Evolutionary conservation across 2,329 filamentous ascomycete genomes (phyloP).

Genomic region (Mycogone perniciosa): DNA sequence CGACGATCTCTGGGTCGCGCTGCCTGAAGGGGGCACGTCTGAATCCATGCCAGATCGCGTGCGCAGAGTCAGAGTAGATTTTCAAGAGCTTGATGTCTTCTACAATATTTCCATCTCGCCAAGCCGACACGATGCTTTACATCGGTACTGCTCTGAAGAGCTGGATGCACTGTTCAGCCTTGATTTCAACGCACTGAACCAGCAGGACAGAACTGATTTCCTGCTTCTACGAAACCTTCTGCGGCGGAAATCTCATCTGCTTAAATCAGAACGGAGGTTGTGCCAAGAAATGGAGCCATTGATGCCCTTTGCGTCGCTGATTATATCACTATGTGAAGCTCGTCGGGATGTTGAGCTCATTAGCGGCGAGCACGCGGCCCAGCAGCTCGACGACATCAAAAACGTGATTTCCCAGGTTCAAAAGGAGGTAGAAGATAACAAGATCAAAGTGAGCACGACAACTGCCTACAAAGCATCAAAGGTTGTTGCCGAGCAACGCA

Average conservation of each 20-base stretch:
- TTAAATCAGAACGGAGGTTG: constrained; percentile 33
- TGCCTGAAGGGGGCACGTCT: constrained; percentile 7
- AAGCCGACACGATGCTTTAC: constrained; percentile 32
- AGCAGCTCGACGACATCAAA: constrained; percentile 32
- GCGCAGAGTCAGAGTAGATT: constrained; percentile 37
- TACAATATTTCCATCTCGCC: constrained; percentile 43
- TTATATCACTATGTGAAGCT: constrained; percentile 41
- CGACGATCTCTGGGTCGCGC: constrained; percentile 17
- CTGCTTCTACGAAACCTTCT: constrained; percentile 45
- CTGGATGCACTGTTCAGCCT: constrained; percentile 24
- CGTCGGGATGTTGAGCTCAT: constrained; percentile 40
- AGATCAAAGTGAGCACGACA: constrained; percentile 32
- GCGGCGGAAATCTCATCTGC: constrained; percentile 26
- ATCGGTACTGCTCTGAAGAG: constrained; percentile 36
- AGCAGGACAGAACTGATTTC: constrained; percentile 43
- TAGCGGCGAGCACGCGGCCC: constrained; percentile 36
- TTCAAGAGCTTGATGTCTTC: constrained; percentile 40
- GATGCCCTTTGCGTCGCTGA: constrained; percentile 37
- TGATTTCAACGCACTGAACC: constrained; percentile 24
- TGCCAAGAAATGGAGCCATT: constrained; percentile 33
- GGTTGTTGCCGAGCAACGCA: constrained; percentile 33
- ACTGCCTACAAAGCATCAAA: constrained; percentile 42
- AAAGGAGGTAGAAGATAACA: constrained; percentile 28
- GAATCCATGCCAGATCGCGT: constrained; percentile 37
- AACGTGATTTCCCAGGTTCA: constrained; percentile 28